These are phyloP conservation scores for Mycena albidolilacea DNA, from an alignment of 768 basidiomycete species.

Conservation along the genomic window DNA sequence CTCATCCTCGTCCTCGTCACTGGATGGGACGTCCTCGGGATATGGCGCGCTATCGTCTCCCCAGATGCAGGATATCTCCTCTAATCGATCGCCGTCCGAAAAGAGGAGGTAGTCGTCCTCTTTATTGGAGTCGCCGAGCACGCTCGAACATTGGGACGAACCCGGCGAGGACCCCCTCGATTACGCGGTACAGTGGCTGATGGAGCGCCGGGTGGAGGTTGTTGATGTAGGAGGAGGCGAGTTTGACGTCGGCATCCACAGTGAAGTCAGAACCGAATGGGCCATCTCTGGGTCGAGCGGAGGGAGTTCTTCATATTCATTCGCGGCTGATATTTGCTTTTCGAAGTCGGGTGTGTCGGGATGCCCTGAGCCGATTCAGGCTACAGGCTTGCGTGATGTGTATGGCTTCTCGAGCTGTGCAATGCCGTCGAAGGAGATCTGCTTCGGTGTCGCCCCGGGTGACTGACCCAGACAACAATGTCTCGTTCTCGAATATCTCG, in stretches of 20 bases:
- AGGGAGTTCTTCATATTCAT: no score
- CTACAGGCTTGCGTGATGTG: no score
- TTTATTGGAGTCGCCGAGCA: constrained; percentile 35
- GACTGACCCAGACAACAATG: no score
- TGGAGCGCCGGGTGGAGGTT: constrained; percentile 42
- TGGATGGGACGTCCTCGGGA: not conserved
- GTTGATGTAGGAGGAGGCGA: constrained; percentile 45
- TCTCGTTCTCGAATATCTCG: no score
- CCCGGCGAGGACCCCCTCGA: constrained; percentile 37
- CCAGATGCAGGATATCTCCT: constrained; percentile 24
- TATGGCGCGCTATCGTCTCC: constrained; percentile 2
- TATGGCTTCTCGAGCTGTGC: no score
- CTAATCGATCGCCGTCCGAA: not conserved
- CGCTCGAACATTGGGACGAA: constrained; percentile 48
- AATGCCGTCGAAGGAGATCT: no score
- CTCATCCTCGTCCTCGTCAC: constrained; percentile 29
- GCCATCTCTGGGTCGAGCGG: no score
- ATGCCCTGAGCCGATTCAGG: no score
- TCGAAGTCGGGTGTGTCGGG: no score
- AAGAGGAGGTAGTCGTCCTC: constrained; percentile 7
- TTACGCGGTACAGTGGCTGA: constrained; percentile 37
- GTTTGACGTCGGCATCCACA: constrained; percentile 36
- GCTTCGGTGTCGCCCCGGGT: no score
- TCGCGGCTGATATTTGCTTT: no score
- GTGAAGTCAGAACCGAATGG: constrained; percentile 40